A percentile compares a stretch with the other conserved stretches of the same genome.
Evolutionary conservation across 495 filamentous ascomycete genomes (phyloP).

Genomic region (Trichoderma asperelloides): DNA sequence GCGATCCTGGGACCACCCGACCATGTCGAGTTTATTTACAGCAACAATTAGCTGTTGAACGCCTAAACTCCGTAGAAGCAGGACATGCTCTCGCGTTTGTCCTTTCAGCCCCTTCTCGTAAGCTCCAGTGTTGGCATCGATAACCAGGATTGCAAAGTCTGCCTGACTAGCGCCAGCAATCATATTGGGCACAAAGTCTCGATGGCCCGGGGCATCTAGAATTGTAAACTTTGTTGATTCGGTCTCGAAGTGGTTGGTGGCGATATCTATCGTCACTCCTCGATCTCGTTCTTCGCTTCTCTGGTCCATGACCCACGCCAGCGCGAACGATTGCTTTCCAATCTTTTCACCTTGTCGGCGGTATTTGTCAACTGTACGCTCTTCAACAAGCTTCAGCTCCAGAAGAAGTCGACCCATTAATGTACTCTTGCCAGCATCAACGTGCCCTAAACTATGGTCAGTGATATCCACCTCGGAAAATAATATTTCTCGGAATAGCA

Average conservation of each 20-base stretch:
- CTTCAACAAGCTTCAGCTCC: constrained; percentile 78
- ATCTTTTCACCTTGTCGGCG: constrained; percentile 81
- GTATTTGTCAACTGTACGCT: constrained; percentile 80
- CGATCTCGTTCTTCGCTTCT: constrained; percentile 75
- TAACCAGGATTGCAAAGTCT: constrained; percentile 90
- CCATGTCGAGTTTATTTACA: constrained; percentile 88
- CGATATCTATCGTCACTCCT: constrained; percentile 97
- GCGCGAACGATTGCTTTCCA: constrained; percentile 88
- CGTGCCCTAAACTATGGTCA: constrained; percentile 55
- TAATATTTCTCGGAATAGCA: not conserved
- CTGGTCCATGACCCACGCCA: constrained; percentile 94
- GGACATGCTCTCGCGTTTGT: constrained; percentile 87
- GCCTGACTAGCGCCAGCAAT: constrained; percentile 93
- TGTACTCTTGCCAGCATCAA: constrained; percentile 95
- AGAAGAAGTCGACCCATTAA: constrained; percentile 92
- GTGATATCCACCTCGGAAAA: not conserved
- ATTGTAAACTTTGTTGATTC: constrained; percentile 82
- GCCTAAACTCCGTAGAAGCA: constrained; percentile 86
- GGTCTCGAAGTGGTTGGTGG: constrained; percentile 87
- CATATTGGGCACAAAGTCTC: constrained; percentile 98
- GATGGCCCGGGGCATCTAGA: constrained; percentile 87
- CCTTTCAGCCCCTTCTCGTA: constrained; percentile 91
- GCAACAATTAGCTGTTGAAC: constrained; percentile 81
- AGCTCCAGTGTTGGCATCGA: constrained; percentile 78
- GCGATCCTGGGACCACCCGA: constrained; percentile 67